Evolutionary conservation across 768 basidiomycete species (phyloP).

Genomic region (Tylopilus cervinicoccineus): DNA sequence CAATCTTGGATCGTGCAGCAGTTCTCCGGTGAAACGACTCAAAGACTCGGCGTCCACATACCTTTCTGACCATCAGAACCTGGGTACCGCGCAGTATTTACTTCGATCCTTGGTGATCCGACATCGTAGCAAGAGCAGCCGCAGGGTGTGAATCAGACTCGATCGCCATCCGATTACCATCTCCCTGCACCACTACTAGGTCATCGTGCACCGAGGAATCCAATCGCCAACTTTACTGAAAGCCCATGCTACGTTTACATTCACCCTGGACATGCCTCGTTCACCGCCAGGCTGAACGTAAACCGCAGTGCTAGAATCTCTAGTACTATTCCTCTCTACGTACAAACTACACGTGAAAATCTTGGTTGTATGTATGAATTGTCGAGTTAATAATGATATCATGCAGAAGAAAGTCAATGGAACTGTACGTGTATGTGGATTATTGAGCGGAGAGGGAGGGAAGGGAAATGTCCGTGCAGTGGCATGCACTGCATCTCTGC

Average conservation of each 20-base stretch:
- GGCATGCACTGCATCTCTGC: conserved; percentile 31
- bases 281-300: too few relatives aligned
- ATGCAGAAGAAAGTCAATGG: conserved; percentile 22
- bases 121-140: neutral
- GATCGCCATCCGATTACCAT: neutral
- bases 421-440: conserved; percentile 22
- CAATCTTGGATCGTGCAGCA: too few relatives aligned
- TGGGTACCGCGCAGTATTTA: too few relatives aligned
- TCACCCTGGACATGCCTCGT: too few relatives aligned
- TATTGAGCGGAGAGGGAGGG: conserved; percentile 26
- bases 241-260: too few relatives aligned
- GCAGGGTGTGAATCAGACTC: neutral
- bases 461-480: conserved; percentile 30
- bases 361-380: conserved; percentile 13
- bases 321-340: neutral
- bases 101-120: neutral
- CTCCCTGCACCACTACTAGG: too few relatives aligned
- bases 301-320: too few relatives aligned
- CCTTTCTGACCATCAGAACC: too few relatives aligned
- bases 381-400: conserved; percentile 25
- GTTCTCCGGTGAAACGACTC: too few relatives aligned
- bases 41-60: too few relatives aligned
- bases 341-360: conserved; percentile 1
- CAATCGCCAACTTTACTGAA: too few relatives aligned
- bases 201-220: too few relatives aligned